Percentiles rank a stretch among this genome's conserved stretches.
Conservation (phyloP, 2,329 filamentous ascomycete species). For the Trichoderma arundinaceum region DNA sequence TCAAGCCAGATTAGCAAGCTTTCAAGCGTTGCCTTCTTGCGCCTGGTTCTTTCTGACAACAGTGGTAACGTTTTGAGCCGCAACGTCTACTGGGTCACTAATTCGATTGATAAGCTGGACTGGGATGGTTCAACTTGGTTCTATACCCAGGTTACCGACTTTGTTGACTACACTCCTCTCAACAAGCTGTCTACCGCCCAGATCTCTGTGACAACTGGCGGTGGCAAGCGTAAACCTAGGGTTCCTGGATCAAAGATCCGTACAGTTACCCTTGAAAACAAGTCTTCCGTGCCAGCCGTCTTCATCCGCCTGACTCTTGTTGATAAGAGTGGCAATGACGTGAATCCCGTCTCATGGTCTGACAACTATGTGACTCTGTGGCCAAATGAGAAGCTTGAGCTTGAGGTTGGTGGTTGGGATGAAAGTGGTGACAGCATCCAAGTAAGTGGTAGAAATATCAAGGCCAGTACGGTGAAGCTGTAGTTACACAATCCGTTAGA, state of each 20-base stretch:
- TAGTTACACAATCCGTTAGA: neutral
- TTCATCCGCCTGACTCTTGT: conserved; percentile 61
- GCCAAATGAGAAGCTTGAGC: conserved; percentile 56
- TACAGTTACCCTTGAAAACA: conserved; percentile 57
- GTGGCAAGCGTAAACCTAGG: conserved; percentile 22
- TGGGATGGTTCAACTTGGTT: conserved; percentile 66
- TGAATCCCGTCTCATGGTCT: conserved; percentile 61
- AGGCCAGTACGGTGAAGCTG: conserved; percentile 24
- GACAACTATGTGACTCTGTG: conserved; percentile 69
- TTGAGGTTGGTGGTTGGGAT: conserved; percentile 34
- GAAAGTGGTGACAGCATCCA: conserved; percentile 29
- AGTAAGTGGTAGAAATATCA: conserved; percentile 34
- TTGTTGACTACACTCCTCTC: conserved; percentile 55
- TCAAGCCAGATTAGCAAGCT: conserved; percentile 39
- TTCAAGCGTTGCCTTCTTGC: conserved; percentile 55
- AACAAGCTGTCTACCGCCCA: conserved; percentile 46
- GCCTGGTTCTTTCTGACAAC: conserved; percentile 52
- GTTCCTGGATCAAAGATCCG: conserved; percentile 28
- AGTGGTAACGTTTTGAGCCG: conserved; percentile 51
- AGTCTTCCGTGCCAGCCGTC: conserved; percentile 58
- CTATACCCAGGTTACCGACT: conserved; percentile 60
- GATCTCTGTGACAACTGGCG: conserved; percentile 41
- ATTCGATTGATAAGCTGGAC: conserved; percentile 54
- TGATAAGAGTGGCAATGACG: conserved; percentile 50
- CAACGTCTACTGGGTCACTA: conserved; percentile 65